phyloP scores from a whole-genome alignment of 2,329 filamentous ascomycete genomes.

The Penicillium sumatraense region DNA sequence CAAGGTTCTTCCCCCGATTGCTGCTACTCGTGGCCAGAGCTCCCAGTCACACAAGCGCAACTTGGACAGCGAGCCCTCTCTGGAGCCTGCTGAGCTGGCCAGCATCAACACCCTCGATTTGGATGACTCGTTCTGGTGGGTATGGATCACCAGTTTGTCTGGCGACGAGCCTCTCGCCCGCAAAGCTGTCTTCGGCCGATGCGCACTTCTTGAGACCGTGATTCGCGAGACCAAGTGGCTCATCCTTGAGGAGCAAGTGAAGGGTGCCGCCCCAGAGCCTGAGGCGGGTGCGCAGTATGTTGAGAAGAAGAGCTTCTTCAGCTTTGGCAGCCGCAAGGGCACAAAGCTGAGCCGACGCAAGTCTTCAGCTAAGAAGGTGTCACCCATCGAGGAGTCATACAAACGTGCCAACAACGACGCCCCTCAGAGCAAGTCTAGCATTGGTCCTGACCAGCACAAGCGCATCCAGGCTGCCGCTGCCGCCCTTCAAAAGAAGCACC shows the following conservation, averaged over 20 bases:
- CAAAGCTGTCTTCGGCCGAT: constrained; percentile 92
- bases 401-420: constrained; percentile 55
- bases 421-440: constrained; percentile 75
- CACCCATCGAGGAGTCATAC: constrained; percentile 56
- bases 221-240: constrained; percentile 86
- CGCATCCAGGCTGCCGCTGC: constrained; percentile 90
- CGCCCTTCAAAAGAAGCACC: constrained; percentile 74
- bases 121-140: constrained; percentile 99
- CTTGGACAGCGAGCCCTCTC: constrained; percentile 67
- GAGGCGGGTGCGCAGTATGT: constrained; percentile 87
- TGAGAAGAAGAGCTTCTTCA: constrained; percentile 94
- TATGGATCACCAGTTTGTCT: constrained; percentile 97
- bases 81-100: constrained; percentile 92
- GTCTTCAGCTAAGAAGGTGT: constrained; percentile 67
- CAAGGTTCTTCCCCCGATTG: constrained; percentile 85
- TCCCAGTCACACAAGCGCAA: constrained; percentile 81
- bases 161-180: constrained; percentile 83
- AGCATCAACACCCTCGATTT: constrained; percentile 85
- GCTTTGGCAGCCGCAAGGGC: constrained; percentile 74
- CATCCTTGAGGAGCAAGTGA: constrained; percentile 94
- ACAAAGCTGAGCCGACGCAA: constrained; percentile 68
- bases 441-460: constrained; percentile 89
- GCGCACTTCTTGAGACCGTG: constrained; percentile 85
- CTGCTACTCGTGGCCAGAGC: constrained; percentile 72
- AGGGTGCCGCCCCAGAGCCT: constrained; percentile 84